Percentiles rank a stretch among this genome's conserved stretches.
Evolutionary conservation across 306 rosid genomes (phyloP).

Genomic region (Cucumis melo): DNA sequence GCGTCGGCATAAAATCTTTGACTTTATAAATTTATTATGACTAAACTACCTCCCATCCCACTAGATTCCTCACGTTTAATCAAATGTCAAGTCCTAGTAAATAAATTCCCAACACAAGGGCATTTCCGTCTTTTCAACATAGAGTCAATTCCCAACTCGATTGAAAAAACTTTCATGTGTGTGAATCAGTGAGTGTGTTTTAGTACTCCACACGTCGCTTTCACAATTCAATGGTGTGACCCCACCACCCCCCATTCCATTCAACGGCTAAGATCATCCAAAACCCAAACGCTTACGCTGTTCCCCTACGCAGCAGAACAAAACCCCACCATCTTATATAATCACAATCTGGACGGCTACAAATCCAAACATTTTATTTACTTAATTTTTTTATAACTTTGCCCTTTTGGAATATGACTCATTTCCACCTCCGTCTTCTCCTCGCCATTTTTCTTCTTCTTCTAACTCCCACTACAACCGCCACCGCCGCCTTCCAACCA

Average conservation of each 20-base stretch:
- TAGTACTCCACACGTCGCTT: slow-evolving; percentile 10
- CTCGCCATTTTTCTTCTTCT: slow-evolving; percentile 26
- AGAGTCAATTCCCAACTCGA: not conserved
- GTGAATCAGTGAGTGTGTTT: slow-evolving; percentile 10
- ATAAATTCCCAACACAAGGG: not conserved
- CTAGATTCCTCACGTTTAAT: not conserved
- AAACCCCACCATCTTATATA: not conserved
- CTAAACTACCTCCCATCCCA: slow-evolving; percentile 19
- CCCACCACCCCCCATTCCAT: slow-evolving; percentile 15
- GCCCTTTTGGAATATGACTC: slow-evolving; percentile 27
- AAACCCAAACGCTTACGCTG: not conserved
- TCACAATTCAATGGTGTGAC: slow-evolving; percentile 24
- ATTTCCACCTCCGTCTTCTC: slow-evolving; percentile 20
- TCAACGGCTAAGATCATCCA: not conserved
- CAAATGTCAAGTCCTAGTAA: not conserved
- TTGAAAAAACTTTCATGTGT: slow-evolving; percentile 8
- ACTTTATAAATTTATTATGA: slow-evolving; percentile 20
- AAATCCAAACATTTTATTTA: not conserved
- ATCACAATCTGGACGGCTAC: not conserved
- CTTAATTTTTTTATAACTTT: no score
- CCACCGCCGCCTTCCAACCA: slow-evolving; percentile 9
- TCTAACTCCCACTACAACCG: slow-evolving; percentile 20
- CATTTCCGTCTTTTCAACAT: slow-evolving; percentile 2
- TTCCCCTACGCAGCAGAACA: not conserved
- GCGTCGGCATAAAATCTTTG: slow-evolving; percentile 44